phyloP scores from a whole-genome alignment of 345 rosid species.

The Arabidopsis arenosa region DNA sequence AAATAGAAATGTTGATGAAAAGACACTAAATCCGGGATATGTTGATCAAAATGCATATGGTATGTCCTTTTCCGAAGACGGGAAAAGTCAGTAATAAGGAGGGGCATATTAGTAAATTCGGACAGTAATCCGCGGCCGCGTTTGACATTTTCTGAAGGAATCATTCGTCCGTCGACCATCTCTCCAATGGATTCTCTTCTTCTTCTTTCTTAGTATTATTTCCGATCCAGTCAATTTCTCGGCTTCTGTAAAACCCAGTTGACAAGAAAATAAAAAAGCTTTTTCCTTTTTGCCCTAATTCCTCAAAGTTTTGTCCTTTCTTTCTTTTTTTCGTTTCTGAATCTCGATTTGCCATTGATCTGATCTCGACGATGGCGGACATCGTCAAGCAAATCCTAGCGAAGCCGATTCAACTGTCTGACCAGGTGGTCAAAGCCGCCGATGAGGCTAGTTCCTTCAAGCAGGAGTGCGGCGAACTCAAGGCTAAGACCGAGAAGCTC shows the following conservation, averaged over 20 bases:
- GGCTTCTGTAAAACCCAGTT: neutral
- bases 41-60: neutral
- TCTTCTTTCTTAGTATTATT: neutral
- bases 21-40: slow-evolving; percentile 1
- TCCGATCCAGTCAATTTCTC: slow-evolving; percentile 7
- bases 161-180: neutral
- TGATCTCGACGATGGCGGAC: slow-evolving; percentile 64
- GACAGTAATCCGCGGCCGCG: slow-evolving; percentile 34
- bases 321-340: neutral
- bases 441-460: slow-evolving; percentile 73
- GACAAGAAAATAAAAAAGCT: neutral
- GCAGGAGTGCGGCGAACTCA: slow-evolving; percentile 77
- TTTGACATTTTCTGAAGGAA: slow-evolving; percentile 32
- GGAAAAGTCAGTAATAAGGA: slow-evolving; percentile 11
- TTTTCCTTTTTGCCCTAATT: neutral
- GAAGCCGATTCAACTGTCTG: slow-evolving; percentile 79
- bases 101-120: slow-evolving; percentile 25
- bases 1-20: neutral
- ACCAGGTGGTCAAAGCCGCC: slow-evolving; percentile 69
- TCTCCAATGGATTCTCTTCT: neutral
- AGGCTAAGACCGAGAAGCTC: slow-evolving; percentile 76
- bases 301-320: neutral
- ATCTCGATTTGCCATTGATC: slow-evolving; percentile 14
- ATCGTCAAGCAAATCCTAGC: slow-evolving; percentile 72
- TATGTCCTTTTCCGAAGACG: neutral